Evolutionary conservation across 2,329 filamentous ascomycete genomes (phyloP), one percentile per base, ranked within the genome.

Genomic region (Arthrobotrys musiformis): DNA sequence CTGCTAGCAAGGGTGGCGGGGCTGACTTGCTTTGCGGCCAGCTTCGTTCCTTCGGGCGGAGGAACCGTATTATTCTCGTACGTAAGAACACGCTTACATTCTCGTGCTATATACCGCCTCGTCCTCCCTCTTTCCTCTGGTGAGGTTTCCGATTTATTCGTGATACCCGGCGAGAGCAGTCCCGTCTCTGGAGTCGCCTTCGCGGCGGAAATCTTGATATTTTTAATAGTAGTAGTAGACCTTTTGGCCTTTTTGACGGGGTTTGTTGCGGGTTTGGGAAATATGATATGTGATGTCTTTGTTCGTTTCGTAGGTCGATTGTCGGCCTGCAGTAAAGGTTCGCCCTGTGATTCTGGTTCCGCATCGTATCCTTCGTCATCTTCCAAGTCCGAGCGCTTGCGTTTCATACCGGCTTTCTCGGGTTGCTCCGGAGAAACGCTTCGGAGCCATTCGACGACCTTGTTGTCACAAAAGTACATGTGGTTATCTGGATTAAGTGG

Each of bases 111-210:
- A 60, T 73, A 73, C 33, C 50, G 35, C 17, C 69, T 63, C 6
- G 68, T 73, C 33, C 69, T 64, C 9, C 35, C 69, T 11, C 19
- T 73, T 15, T 73, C 69, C 26, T 73, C 69, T n/a, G 69, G 69
- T 7, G 69, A 73, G 17, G 69, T 73, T 37, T 73, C 69, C 2
- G 69, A 73, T 24, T 73, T 56, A 19, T 73, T 73, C 13, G 69
- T 73, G 35, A 64, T 58, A 7, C 58, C 69, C 22, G 69, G 69
- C 1, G 69, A 73, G 6, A 73, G 61, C n/a, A 73, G 60, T 28
- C 69, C 69, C 11, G 69, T 66, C 30, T 73, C 69, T 9, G 58
- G 48, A 15, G 46, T 15, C 5, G 26, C 30, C 5, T 61, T 60
- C 24, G 60, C 37, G 1, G 48, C 46, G 17, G 37, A 13, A 8